phyloP scores from a whole-genome alignment of 352 stramenopile species.

The Globisporangium spinosum region DNA sequence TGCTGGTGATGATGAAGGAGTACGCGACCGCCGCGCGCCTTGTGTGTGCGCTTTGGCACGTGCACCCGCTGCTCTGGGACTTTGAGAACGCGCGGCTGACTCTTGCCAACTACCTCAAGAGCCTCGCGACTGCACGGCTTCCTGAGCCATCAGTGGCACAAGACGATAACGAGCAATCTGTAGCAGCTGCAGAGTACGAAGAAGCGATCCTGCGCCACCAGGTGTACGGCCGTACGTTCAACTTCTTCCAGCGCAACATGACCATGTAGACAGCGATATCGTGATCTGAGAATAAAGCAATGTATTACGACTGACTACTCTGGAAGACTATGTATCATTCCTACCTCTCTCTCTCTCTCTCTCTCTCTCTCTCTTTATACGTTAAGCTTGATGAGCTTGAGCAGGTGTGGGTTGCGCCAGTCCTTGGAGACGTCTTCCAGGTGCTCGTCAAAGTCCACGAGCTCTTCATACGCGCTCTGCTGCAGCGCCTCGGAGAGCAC shows the following conservation, averaged over 20 bases:
- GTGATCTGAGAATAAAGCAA: slow-evolving; percentile 5
- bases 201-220: slow-evolving; percentile 23
- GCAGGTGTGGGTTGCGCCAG: slow-evolving; percentile 71
- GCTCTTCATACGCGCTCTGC: slow-evolving; percentile 39
- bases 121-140: slow-evolving; percentile 21
- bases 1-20: slow-evolving; percentile 45
- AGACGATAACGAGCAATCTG: neutral
- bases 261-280: neutral
- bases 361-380: slow-evolving; percentile 34
- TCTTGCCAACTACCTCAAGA: slow-evolving; percentile 49
- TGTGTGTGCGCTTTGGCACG: slow-evolving; percentile 46
- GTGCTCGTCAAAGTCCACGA: slow-evolving; percentile 80
- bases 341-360: neutral
- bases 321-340: neutral
- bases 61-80: slow-evolving; percentile 68
- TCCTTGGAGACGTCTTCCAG: slow-evolving; percentile 68
- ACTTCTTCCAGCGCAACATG: slow-evolving; percentile 25
- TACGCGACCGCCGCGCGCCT: slow-evolving; percentile 48
- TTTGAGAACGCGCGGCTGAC: slow-evolving; percentile 56
- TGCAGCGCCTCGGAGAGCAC: slow-evolving; percentile 45
- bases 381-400: slow-evolving; percentile 70
- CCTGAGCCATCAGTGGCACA: neutral
- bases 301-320: slow-evolving; percentile 8
- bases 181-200: neutral
- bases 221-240: slow-evolving; percentile 29